Evolutionary conservation across 2,329 filamentous ascomycete species (phyloP).

Genomic region (Microdochium bolleyi): DNA sequence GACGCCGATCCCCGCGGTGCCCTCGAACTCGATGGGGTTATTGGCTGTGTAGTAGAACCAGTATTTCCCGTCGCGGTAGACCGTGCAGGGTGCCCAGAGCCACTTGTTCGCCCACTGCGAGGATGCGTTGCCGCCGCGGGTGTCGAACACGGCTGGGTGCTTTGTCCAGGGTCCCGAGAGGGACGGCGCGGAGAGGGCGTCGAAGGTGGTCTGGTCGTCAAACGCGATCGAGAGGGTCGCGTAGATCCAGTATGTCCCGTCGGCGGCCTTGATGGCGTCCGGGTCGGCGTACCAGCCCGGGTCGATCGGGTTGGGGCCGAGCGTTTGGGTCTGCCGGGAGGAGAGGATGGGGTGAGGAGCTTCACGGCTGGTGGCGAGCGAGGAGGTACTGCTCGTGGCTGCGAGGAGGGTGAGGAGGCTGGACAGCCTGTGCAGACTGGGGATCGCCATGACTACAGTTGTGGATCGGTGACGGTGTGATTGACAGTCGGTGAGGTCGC

Average conservation of each 20-base stretch:
- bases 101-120: slow-evolving; percentile 2
- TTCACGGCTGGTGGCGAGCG: neutral
- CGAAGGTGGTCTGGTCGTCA: neutral
- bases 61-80: slow-evolving; percentile 1
- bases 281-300: slow-evolving; percentile 4
- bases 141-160: neutral
- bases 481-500: no score
- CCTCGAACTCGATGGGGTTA: slow-evolving; percentile 2
- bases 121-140: neutral
- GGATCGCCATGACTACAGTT: no score
- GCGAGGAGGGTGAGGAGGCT: neutral
- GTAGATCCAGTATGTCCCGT: slow-evolving; percentile 3
- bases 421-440: neutral
- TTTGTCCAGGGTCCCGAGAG: neutral
- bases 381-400: neutral
- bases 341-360: neutral
- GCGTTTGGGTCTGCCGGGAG: neutral
- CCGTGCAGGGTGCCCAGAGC: slow-evolving; percentile 4
- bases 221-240: slow-evolving; percentile 2
- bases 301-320: slow-evolving; percentile 2
- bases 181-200: neutral
- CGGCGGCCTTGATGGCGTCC: slow-evolving; percentile 1
- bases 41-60: slow-evolving; percentile 5
- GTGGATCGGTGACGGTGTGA: no score
- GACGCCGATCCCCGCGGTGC: slow-evolving; percentile 2